phyloP scores from a whole-genome alignment of 2,329 filamentous ascomycete genomes.

The Mariannaea sp. region DNA sequence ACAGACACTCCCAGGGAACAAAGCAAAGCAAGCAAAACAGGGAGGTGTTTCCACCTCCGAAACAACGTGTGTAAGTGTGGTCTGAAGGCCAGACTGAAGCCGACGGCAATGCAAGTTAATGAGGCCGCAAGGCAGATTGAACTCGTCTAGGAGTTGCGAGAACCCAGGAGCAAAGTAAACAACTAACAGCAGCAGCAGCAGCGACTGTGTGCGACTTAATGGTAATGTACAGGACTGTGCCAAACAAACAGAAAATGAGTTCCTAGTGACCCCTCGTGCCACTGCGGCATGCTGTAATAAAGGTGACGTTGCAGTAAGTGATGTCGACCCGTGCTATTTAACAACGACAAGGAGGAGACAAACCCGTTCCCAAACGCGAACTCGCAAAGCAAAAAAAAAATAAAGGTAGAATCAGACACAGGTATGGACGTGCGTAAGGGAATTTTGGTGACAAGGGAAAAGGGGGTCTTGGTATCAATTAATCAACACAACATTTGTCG shows the following conservation, averaged over 20 bases:
- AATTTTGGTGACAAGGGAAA: conserved; percentile 30
- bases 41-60: conserved; percentile 6
- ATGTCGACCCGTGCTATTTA: conserved; percentile 38
- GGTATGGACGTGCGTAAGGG: conserved; percentile 33
- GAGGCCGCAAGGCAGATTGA: conserved; percentile 43
- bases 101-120: conserved; percentile 40
- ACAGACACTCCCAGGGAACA: conserved; percentile 1
- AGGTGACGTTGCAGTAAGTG: conserved; percentile 34
- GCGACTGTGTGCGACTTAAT: conserved; percentile 53
- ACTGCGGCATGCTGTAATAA: conserved; percentile 39
- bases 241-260: conserved; percentile 39
- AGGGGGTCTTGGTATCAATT: conserved; percentile 46
- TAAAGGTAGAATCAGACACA: conserved; percentile 31
- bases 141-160: conserved; percentile 44
- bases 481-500: conserved; percentile 41
- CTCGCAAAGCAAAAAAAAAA: conserved; percentile 31
- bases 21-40: conserved; percentile 27
- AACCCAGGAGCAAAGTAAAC: conserved; percentile 42
- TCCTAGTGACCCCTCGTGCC: conserved; percentile 47
- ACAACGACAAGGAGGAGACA: conserved; percentile 38
- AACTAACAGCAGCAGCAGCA: conserved; percentile 45
- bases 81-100: conserved; percentile 30
- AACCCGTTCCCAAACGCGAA: conserved; percentile 39
- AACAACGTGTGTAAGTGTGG: conserved; percentile 10
- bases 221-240: conserved; percentile 61